phyloP scores from a whole-genome alignment of 192 early-diverging fungal species.

The Entomortierella lignicola region DNA sequence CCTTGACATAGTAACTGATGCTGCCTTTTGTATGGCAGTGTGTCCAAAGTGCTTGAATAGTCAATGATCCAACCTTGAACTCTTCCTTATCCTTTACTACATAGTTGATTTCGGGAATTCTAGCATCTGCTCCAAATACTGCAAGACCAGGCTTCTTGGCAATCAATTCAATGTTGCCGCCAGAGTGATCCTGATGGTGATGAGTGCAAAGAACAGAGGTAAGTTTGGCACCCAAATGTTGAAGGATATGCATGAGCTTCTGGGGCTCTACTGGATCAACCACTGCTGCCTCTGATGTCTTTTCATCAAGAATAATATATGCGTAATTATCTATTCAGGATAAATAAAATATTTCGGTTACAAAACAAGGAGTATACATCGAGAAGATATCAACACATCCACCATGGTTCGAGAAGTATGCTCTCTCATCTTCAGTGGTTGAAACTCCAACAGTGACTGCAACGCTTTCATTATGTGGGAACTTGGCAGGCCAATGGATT shows the following conservation, averaged over 20 bases:
- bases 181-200: slow-evolving; percentile 92
- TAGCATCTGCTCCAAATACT: slow-evolving; percentile 89
- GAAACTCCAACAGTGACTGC: no score
- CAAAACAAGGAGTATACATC: no score
- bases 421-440: no score
- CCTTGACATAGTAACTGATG: slow-evolving; percentile 85
- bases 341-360: no score
- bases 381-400: no score
- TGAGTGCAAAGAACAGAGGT: slow-evolving; percentile 83
- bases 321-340: slow-evolving; percentile 87
- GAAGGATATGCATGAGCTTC: slow-evolving; percentile 71
- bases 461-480: no score
- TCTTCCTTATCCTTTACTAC: slow-evolving; percentile 76
- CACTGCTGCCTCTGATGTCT: slow-evolving; percentile 73
- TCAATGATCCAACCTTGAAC: slow-evolving; percentile 79
- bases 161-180: slow-evolving; percentile 77
- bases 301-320: slow-evolving; percentile 83
- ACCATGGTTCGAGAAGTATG: no score
- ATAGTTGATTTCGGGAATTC: slow-evolving; percentile 83
- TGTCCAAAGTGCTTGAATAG: slow-evolving; percentile 79
- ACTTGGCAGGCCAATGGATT: no score
- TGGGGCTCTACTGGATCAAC: slow-evolving; percentile 90
- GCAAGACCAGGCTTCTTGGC: slow-evolving; percentile 66
- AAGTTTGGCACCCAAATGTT: slow-evolving; percentile 62
- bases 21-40: slow-evolving; percentile 90